Conservation (phyloP, 305 asterid genomes). For the Stenogyne calaminthoides region DNA sequence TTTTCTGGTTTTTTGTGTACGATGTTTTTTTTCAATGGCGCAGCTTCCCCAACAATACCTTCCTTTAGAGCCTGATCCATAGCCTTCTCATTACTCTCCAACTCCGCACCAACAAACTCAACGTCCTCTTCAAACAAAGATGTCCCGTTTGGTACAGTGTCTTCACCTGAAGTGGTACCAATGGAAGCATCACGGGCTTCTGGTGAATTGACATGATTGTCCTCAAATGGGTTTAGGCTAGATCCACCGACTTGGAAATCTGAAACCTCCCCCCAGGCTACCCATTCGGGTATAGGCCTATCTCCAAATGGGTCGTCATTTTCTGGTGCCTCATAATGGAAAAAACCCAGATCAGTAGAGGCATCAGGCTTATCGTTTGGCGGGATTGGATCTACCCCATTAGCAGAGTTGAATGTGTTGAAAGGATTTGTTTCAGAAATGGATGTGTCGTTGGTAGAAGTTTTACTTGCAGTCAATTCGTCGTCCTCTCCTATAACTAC, state of each 20-base stretch:
- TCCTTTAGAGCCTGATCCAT: constrained; percentile 94
- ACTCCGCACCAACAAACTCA: constrained; percentile 90
- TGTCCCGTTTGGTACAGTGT: constrained; percentile 51
- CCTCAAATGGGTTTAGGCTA: constrained; percentile 67
- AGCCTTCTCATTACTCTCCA: constrained; percentile 89
- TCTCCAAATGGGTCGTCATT: constrained; percentile 77
- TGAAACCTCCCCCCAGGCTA: constrained; percentile 75
- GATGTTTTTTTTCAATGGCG: constrained; percentile 60
- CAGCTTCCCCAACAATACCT: constrained; percentile 93
- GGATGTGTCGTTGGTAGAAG: constrained; percentile 42
- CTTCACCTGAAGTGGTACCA: constrained; percentile 40
- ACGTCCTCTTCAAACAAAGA: constrained; percentile 96
- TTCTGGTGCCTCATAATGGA: constrained; percentile 68
- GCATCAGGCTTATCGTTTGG: constrained; percentile 38
- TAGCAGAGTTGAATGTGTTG: constrained; percentile 34
- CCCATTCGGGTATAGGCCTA: constrained; percentile 94
- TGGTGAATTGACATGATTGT: constrained; percentile 24
- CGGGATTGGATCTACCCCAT: constrained; percentile 29
- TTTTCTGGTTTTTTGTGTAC: constrained; percentile 50
- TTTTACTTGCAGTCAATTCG: constrained; percentile 49
- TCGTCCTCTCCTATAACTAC: constrained; percentile 88
- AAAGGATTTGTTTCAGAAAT: constrained; percentile 36
- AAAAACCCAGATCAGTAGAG: constrained; percentile 53
- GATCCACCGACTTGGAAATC: constrained; percentile 68
- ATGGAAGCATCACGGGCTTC: constrained; percentile 25